Base-by-base conservation (phyloP, 768 basidiomycete genomes). In the Chalciporus sphaerocephalus region DNA sequence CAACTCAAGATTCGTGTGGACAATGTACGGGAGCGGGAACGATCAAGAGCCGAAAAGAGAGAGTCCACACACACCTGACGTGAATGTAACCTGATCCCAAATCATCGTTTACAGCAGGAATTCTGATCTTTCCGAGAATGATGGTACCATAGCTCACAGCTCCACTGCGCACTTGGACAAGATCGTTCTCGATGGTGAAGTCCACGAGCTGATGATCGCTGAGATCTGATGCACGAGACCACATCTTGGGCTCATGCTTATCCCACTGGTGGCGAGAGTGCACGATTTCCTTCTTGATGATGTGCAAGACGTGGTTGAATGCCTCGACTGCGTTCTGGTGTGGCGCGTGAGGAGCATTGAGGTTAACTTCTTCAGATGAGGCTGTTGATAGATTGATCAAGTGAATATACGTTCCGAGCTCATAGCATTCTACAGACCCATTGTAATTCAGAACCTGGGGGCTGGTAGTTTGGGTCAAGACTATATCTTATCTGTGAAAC, bases 91-190 rank as follows among this genome's bases (percentile, higher is more conserved):
- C 86, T 54, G 72, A 71, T 22, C 86, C 84, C 23, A 54, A 16
- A 55, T 78, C 68, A 56, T 87, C 85, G 6, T 76, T 69, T 42
- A 87, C 68, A 17, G 76, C 83, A 7, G 85, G 83, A 36, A 89
- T 72, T 54, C 75, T 76, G 61, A 89, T 76, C 73, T 90, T 88
- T 21, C 88, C 87, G 10, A 91, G 61, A 48, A 91, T 77, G 46
- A 89, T 78, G 9, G 74, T 78, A 13, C 87, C 87, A 60, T 89
- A 80, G 47, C 80, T 74, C 25, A 81, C 81, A 28, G 64, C 50
- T 4, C 74, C 84, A 55, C 77, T 81, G 44, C 84, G 71, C 23
- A 73, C 61, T 51, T 66, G 54, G 12, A 74, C 68, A 36, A 77
- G 67, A 51, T 74, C 74, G 5, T 65, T 34, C 53, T 69, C 58